phyloP scores from a whole-genome alignment of 2,329 filamentous ascomycete species.

The Xylaria sp. region DNA sequence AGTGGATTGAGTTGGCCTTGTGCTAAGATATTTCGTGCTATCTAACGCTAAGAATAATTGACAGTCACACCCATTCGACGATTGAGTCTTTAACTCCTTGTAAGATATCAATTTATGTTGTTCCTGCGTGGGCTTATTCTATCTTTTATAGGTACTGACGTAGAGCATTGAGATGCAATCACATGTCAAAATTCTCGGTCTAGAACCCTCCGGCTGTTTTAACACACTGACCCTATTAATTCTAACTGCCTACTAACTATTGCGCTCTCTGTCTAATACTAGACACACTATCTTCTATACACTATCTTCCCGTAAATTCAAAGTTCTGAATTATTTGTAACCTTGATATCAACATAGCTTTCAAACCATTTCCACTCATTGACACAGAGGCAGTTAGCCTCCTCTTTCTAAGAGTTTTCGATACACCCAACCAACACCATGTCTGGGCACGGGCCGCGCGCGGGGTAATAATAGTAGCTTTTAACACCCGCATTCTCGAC shows the following conservation, averaged over 20 bases:
- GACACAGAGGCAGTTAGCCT: too few species aligned
- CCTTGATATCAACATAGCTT: not conserved
- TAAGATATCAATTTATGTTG: not conserved
- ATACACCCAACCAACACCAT: not conserved
- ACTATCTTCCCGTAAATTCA: not conserved
- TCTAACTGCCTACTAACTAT: not conserved
- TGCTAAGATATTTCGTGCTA: not conserved
- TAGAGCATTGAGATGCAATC: constrained; percentile 36
- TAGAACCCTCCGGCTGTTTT: not conserved
- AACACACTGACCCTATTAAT: not conserved
- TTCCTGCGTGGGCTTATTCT: not conserved
- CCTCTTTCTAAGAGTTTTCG: not conserved
- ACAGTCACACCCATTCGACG: not conserved
- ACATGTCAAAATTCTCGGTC: constrained; percentile 40
- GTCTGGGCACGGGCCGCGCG: constrained; percentile 11
- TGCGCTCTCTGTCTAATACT: not conserved
- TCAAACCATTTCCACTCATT: not conserved
- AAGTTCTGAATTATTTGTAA: not conserved
- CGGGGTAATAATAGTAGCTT: constrained; percentile 17
- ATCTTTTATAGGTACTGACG: not conserved
- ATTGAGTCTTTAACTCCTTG: not conserved
- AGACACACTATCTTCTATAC: not conserved
- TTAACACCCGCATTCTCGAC: not conserved
- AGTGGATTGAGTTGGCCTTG: not conserved
- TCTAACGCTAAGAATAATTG: too few species aligned